Evolutionary conservation across 306 rosid genomes (phyloP), one percentile per base, ranked within the genome.

Genomic region (Glycine soja): DNA sequence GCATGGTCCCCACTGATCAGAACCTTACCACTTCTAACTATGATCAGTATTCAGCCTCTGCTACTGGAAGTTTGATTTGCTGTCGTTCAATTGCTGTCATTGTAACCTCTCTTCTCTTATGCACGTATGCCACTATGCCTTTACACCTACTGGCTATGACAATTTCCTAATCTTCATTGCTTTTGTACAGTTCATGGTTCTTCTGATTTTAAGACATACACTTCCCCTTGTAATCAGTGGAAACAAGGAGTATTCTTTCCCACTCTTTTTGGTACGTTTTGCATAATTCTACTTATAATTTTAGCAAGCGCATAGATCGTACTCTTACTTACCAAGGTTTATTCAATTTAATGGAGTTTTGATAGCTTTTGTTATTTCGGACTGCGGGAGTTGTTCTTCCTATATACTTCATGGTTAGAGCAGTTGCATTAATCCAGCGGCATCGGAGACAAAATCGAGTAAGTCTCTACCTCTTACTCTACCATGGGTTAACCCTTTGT

Each of bases 1-100:
- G 94, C 77, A 92, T 92, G 97, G 97, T 90, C 85, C 87, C 99
- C n/a, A 75, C 97, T n/a, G 88, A 92, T 58, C 92, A 81, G 7
- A 82, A 75, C 75, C 79, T 86, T 59, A 65, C 84, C 11, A 62
- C 80, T 64, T 84, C 93, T 51, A 88, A 88, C 76, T 83, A 81
- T 19, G 91, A 93, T 42, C 96, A 89, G 76, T 82, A 86, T 64
- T 85, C 98, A 68, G 77, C 90, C 77, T 73, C 94, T 50, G 74
- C 91, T 34, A 43, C 93, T 3, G 85, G 90, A 88, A 85, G 88
- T 70, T 76, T 92, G 81, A 67, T 81, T 4, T 89, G 93, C 78
- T 92, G 89, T 72, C 92, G 93, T 36, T 85, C 83, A 0, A 79
- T 88, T 43, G 94, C 91, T 50, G 68, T 93, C 86, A 83, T 88